Evolutionary conservation across 176 grass and related monocot genomes (phyloP), one percentile per base, ranked within the genome.

Genomic region (Rhipidocladum racemiflorum): DNA sequence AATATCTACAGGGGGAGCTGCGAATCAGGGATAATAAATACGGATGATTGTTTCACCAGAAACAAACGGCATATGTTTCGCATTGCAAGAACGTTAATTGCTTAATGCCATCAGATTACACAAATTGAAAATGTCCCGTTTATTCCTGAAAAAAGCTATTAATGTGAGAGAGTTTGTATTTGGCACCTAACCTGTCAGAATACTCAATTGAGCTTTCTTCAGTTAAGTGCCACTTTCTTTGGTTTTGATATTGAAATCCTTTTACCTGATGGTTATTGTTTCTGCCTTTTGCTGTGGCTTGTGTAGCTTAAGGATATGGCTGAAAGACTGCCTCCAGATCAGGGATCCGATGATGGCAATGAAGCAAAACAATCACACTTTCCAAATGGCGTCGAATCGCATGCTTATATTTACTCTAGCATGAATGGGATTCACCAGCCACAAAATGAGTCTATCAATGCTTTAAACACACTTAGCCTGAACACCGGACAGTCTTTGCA

Each of bases 251-350:
- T 48, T 83, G 29, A 44, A 62, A 38, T 85, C 8, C 21, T 59
- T 59, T 80, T 75, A 35, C 55, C 51, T 76, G 13, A 81, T 81
- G 32, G 65, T 84, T 72, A 42, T 46, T 84, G 59, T 35, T 10
- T 67, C 42, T 16, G 25, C 64, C 16, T 63, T 79, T 77, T 74
- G 56, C 18, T 79, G 38, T 87, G 60, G 48, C 76, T 78, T 80
- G 42, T 84, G 44, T 60, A 97, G 94, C 85, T 97, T 35, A 97
- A 97, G 87, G 94, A 97, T 87, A 97, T 97, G 94, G 94, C 94
- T 25, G 94, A 93, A 82, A 91, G 84, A 88, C 50, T 97, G 75
- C 94, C 91, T 87, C 88, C 87, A 74, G 93, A 90, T 32, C 86
- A 56, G 59, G 90, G 78, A 63, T 72, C 63, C 55, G 89, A 85